These are phyloP conservation scores for Orbilia blumenaviensis DNA, from an alignment of 2,329 filamentous ascomycete species.

Conservation along the genomic window DNA sequence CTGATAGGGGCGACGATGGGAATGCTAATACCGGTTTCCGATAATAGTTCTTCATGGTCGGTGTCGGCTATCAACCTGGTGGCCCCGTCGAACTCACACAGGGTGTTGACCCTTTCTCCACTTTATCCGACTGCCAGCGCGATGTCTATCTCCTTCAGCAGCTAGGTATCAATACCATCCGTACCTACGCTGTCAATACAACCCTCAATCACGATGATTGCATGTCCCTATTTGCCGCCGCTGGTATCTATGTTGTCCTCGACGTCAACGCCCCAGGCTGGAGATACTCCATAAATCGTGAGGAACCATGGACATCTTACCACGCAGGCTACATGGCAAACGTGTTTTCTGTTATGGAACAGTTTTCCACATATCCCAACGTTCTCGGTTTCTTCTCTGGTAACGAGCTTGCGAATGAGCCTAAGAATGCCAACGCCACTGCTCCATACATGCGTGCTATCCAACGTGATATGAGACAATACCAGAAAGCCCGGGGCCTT, in stretches of 20 bases:
- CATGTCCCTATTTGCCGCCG: slow-evolving; percentile 58
- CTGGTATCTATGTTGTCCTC: slow-evolving; percentile 57
- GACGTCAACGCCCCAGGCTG: slow-evolving; percentile 49
- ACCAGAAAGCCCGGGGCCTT: slow-evolving; percentile 69
- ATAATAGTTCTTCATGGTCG: slow-evolving; percentile 69
- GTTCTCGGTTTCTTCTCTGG: slow-evolving; percentile 73
- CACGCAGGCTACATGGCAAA: slow-evolving; percentile 56
- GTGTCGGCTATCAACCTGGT: slow-evolving; percentile 75
- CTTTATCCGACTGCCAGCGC: slow-evolving; percentile 55
- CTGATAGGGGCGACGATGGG: neutral
- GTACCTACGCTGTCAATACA: slow-evolving; percentile 60
- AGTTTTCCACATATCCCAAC: slow-evolving; percentile 74
- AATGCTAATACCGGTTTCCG: slow-evolving; percentile 3
- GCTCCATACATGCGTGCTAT: slow-evolving; percentile 67
- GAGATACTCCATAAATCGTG: slow-evolving; percentile 55
- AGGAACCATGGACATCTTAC: slow-evolving; percentile 58
- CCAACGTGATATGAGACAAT: slow-evolving; percentile 74
- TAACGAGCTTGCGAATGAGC: slow-evolving; percentile 74
- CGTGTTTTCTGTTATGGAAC: slow-evolving; percentile 67
- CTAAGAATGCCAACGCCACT: slow-evolving; percentile 67
- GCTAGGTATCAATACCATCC: slow-evolving; percentile 62
- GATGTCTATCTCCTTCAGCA: slow-evolving; percentile 61
- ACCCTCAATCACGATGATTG: slow-evolving; percentile 57
- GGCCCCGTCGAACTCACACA: slow-evolving; percentile 66
- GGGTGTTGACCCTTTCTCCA: slow-evolving; percentile 57